Conservation (phyloP, 2,329 filamentous ascomycete species). For the Endoconidiophora polonica region DNA sequence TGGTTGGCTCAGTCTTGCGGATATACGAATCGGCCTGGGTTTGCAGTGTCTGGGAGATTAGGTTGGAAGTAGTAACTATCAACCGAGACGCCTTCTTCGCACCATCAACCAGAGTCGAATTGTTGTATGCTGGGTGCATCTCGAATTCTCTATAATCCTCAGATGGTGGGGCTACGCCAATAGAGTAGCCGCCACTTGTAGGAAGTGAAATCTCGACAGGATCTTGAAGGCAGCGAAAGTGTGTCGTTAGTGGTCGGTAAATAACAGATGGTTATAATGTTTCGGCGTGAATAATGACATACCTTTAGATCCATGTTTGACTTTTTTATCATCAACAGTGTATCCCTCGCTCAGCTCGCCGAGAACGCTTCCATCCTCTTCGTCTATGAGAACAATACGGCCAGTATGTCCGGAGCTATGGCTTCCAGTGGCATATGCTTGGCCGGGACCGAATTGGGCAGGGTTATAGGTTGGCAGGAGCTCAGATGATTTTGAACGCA, state of each 20-base stretch:
- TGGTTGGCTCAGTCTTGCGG: slow-evolving; percentile 57
- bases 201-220: slow-evolving; percentile 68
- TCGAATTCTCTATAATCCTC: slow-evolving; percentile 60
- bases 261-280: slow-evolving; percentile 10
- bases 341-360: slow-evolving; percentile 78
- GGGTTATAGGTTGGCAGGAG: slow-evolving; percentile 59
- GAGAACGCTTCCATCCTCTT: slow-evolving; percentile 89
- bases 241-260: background rate
- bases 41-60: slow-evolving; percentile 62
- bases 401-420: slow-evolving; percentile 39
- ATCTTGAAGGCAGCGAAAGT: slow-evolving; percentile 24
- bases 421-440: slow-evolving; percentile 54
- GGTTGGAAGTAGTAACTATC: slow-evolving; percentile 73
- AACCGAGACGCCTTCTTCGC: slow-evolving; percentile 78
- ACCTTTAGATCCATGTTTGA: slow-evolving; percentile 88
- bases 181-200: slow-evolving; percentile 45
- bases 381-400: slow-evolving; percentile 82
- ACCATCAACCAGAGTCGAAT: slow-evolving; percentile 70
- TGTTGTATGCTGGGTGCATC: slow-evolving; percentile 79
- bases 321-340: slow-evolving; percentile 56
- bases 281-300: slow-evolving; percentile 15
- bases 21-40: slow-evolving; percentile 67
- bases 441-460: slow-evolving; percentile 58
- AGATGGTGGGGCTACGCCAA: slow-evolving; percentile 47
- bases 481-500: slow-evolving; percentile 20